Percentiles rank a stretch among this genome's conserved stretches.
These are phyloP conservation scores for Nemania diffusa DNA, from an alignment of 2,329 filamentous ascomycete genomes.

Conservation along the genomic window DNA sequence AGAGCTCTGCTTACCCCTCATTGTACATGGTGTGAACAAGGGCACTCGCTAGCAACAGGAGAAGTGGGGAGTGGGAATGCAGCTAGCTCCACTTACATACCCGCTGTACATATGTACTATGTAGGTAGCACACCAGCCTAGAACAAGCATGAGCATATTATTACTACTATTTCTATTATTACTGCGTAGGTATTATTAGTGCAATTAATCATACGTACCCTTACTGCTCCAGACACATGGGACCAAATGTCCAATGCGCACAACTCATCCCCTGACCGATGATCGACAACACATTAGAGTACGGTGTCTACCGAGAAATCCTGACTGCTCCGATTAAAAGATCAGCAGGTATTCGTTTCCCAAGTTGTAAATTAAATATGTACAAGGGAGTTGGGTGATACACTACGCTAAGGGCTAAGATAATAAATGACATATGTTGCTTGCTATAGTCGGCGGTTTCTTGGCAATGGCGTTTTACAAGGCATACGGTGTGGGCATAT, in stretches of 20 bases:
- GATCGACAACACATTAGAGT: slow-evolving; percentile 29
- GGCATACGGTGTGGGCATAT: no score
- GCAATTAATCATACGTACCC: neutral
- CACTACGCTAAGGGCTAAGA: no score
- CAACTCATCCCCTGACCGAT: slow-evolving; percentile 18
- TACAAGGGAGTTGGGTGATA: no score
- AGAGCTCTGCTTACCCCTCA: slow-evolving; percentile 6
- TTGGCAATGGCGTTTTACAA: no score
- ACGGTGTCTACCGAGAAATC: neutral
- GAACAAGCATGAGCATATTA: slow-evolving; percentile 4
- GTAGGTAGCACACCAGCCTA: slow-evolving; percentile 10
- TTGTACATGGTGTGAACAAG: neutral
- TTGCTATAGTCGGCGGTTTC: no score
- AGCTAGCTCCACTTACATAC: slow-evolving; percentile 29
- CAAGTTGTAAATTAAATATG: neutral
- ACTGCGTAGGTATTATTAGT: no score
- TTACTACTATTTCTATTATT: neutral
- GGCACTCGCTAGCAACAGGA: neutral
- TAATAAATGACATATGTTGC: no score
- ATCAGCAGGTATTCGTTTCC: neutral
- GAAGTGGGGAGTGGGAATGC: neutral
- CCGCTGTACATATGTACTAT: slow-evolving; percentile 29
- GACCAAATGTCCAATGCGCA: slow-evolving; percentile 24
- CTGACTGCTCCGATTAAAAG: neutral
- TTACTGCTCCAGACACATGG: slow-evolving; percentile 24